phyloP scores from a whole-genome alignment of 192 early-diverging fungal genomes.

The Linnemannia zychae region DNA sequence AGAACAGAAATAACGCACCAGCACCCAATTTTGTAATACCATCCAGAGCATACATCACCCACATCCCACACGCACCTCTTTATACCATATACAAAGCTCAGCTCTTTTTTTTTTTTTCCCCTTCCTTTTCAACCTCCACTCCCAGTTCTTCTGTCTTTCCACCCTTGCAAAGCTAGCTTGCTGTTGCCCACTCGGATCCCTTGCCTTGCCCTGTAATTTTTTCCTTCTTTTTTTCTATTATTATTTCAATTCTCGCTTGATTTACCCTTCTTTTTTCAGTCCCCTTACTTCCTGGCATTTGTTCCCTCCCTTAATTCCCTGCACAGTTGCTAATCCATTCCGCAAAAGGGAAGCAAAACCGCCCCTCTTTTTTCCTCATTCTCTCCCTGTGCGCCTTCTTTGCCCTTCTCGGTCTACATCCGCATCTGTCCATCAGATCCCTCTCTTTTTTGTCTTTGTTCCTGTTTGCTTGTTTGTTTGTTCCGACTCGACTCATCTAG shows the following conservation, averaged over 20 bases:
- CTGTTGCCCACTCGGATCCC: not conserved
- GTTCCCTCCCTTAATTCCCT: not conserved
- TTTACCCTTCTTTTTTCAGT: not conserved
- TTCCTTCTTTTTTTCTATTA: not conserved
- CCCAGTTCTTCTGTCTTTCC: not conserved
- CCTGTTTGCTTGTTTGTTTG: not conserved
- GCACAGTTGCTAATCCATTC: constrained; percentile 39
- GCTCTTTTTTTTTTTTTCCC: not conserved
- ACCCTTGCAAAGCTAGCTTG: too few species aligned
- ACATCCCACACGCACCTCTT: not conserved
- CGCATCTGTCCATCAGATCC: constrained; percentile 6
- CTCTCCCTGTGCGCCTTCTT: constrained; percentile 12
- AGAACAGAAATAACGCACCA: not conserved
- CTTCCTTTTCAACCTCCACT: not conserved
- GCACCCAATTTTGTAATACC: constrained; percentile 4
- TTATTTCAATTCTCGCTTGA: not conserved
- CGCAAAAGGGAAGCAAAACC: constrained; percentile 58
- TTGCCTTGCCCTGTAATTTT: not conserved
- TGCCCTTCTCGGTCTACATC: constrained; percentile 24
- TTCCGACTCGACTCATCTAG: not conserved
- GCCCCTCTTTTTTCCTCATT: not conserved
- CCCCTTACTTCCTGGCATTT: constrained; percentile 9
- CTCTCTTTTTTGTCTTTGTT: not conserved
- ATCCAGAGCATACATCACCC: not conserved
- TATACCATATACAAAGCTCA: not conserved